Percentiles rank a stretch among this genome's conserved stretches.
These are phyloP conservation scores for Coprinopsis cinerea DNA, from an alignment of 768 basidiomycete genomes.

Conservation along the genomic window DNA sequence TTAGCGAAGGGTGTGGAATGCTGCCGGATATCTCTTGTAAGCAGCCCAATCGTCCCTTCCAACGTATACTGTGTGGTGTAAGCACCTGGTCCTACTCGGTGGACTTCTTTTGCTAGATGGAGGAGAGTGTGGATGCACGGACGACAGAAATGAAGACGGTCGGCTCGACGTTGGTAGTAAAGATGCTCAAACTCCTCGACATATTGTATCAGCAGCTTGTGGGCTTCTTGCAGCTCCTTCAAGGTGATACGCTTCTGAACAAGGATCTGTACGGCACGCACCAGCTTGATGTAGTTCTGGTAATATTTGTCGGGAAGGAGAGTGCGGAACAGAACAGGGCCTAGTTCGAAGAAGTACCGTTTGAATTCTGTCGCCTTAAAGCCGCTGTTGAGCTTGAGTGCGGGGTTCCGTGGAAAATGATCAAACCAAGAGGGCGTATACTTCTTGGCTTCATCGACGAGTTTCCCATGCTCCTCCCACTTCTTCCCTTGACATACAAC, in stretches of 20 bases:
- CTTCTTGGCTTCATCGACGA: slow-evolving; percentile 6
- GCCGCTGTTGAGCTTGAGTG: slow-evolving; percentile 7
- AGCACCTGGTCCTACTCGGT: slow-evolving; percentile 10
- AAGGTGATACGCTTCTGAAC: slow-evolving; percentile 19
- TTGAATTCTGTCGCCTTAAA: slow-evolving; percentile 3
- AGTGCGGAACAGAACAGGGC: slow-evolving; percentile 2
- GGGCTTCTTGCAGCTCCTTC: slow-evolving; percentile 15
- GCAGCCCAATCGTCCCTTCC: slow-evolving; percentile 25
- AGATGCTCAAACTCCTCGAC: slow-evolving; percentile 25
- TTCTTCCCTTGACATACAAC: slow-evolving; percentile 1
- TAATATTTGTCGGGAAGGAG: slow-evolving; percentile 24
- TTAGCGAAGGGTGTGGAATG: slow-evolving; percentile 24
- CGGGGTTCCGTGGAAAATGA: slow-evolving; percentile 8
- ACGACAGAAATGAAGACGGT: slow-evolving; percentile 4
- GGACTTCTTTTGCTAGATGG: slow-evolving; percentile 16
- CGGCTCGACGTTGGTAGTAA: slow-evolving; percentile 1
- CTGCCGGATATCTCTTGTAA: slow-evolving; percentile 23
- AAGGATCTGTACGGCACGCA: slow-evolving; percentile 22
- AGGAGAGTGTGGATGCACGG: slow-evolving; percentile 16
- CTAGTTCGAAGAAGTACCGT: slow-evolving; percentile 3
- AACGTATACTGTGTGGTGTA: slow-evolving; percentile 16
- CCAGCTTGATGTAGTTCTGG: slow-evolving; percentile 27
- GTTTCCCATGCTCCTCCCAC: slow-evolving; percentile 11
- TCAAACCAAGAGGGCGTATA: slow-evolving; percentile 7
- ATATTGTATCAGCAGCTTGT: slow-evolving; percentile 21